phyloP scores from a whole-genome alignment of 495 filamentous ascomycete genomes.

The Lasiosphaeriaceae sp. region DNA sequence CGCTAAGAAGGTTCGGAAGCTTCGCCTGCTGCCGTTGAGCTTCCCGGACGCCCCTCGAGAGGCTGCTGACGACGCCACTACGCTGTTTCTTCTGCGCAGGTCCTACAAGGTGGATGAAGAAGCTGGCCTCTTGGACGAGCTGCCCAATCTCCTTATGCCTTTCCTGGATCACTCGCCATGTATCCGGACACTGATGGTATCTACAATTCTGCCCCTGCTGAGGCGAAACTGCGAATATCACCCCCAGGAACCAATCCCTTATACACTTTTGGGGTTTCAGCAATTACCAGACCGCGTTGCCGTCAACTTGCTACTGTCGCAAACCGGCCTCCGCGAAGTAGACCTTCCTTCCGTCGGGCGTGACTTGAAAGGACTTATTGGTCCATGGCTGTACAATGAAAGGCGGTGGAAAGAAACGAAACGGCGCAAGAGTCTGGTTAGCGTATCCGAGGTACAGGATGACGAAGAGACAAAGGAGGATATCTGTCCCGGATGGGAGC shows the following conservation, averaged over 20 bases:
- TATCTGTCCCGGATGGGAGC: slow-evolving; percentile 63
- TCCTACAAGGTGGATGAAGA: slow-evolving; percentile 73
- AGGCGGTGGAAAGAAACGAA: slow-evolving; percentile 47
- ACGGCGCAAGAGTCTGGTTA: slow-evolving; percentile 5
- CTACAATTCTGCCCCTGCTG: slow-evolving; percentile 71
- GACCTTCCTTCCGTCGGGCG: slow-evolving; percentile 51
- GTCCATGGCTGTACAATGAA: slow-evolving; percentile 77
- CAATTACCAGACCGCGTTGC: slow-evolving; percentile 58
- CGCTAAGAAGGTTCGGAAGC: slow-evolving; percentile 63
- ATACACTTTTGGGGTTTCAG: slow-evolving; percentile 60
- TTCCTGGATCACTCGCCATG: slow-evolving; percentile 66
- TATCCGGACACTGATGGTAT: slow-evolving; percentile 72
- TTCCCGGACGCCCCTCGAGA: slow-evolving; percentile 43
- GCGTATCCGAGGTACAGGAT: slow-evolving; percentile 2
- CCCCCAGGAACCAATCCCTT: slow-evolving; percentile 49
- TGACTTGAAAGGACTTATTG: slow-evolving; percentile 72
- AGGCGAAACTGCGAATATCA: slow-evolving; percentile 85
- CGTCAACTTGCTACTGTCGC: slow-evolving; percentile 64
- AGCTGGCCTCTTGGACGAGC: slow-evolving; percentile 68
- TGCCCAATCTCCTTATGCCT: slow-evolving; percentile 67
- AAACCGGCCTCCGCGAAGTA: slow-evolving; percentile 44
- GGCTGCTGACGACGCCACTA: slow-evolving; percentile 52
- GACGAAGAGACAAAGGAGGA: slow-evolving; percentile 10
- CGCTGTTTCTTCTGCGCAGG: slow-evolving; percentile 71
- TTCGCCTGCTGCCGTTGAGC: slow-evolving; percentile 62